phyloP scores from a whole-genome alignment of 108 stramenopile genomes.

The Cyclotella choctawhatcheeana region DNA sequence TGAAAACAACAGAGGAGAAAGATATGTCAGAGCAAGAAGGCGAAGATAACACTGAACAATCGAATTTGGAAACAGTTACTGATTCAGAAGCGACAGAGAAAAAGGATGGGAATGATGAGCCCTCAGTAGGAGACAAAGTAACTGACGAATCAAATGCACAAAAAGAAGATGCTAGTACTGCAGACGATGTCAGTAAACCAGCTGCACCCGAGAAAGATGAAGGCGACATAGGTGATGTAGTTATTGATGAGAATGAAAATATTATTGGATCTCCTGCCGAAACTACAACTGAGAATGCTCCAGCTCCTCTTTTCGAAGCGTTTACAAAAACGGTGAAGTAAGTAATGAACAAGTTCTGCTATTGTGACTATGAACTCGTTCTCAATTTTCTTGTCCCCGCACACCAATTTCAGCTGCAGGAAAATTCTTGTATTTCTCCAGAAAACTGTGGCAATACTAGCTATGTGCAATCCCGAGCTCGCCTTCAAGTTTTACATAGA shows the following conservation, averaged over 20 bases:
- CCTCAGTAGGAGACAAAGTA: background rate
- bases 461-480: conserved; percentile 73
- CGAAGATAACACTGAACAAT: conserved; percentile 11
- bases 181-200: conserved; percentile 8
- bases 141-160: conserved; percentile 9
- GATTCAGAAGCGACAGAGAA: background rate
- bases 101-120: conserved; percentile 12
- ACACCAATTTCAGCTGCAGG: conserved; percentile 80
- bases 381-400: conserved; percentile 1
- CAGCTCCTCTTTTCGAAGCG: conserved; percentile 21
- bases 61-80: background rate
- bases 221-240: background rate
- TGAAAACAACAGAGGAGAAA: conserved; percentile 7
- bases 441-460: conserved; percentile 84
- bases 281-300: conserved; percentile 10
- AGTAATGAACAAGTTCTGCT: conserved; percentile 16
- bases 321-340: conserved; percentile 49
- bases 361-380: too few relatives aligned
- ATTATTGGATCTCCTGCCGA: background rate
- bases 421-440: conserved; percentile 96
- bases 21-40: conserved; percentile 22
- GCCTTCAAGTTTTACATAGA: conserved; percentile 90
- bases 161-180: conserved; percentile 21
- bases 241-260: background rate
- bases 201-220: background rate